Percentiles rank a stretch among this genome's conserved stretches.
Conservation (phyloP, 2,329 filamentous ascomycete species). For the Colletotrichum liaoningense region DNA sequence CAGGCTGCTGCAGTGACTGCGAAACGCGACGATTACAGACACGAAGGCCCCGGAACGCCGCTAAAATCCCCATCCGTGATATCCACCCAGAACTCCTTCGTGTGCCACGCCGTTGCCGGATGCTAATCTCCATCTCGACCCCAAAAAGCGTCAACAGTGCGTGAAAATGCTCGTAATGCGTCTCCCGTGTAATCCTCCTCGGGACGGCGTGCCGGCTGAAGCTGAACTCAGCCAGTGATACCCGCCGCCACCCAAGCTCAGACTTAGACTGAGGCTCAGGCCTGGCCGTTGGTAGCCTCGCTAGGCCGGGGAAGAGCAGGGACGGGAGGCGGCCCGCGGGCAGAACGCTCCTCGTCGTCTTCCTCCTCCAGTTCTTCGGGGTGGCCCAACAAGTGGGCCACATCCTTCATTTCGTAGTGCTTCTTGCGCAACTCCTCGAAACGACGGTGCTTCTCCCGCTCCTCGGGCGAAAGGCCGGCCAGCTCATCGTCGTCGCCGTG, state of each 20-base stretch:
- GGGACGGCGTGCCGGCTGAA: neutral
- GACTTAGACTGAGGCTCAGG: slow-evolving; percentile 3
- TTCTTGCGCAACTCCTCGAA: slow-evolving; percentile 94
- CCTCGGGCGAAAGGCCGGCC: slow-evolving; percentile 73
- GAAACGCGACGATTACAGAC: slow-evolving; percentile 23
- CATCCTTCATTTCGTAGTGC: slow-evolving; percentile 98
- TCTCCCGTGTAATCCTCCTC: slow-evolving; percentile 11
- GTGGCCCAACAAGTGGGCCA: slow-evolving; percentile 86
- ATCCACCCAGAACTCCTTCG: slow-evolving; percentile 36
- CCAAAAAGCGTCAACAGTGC: slow-evolving; percentile 27
- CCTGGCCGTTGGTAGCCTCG: slow-evolving; percentile 34
- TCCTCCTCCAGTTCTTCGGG: slow-evolving; percentile 74
- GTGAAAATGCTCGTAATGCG: slow-evolving; percentile 29
- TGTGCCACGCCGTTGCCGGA: slow-evolving; percentile 36
- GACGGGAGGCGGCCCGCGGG: slow-evolving; percentile 48
- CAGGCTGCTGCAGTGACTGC: slow-evolving; percentile 14
- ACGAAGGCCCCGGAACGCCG: slow-evolving; percentile 35
- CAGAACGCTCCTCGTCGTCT: slow-evolving; percentile 52
- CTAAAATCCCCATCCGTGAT: slow-evolving; percentile 32
- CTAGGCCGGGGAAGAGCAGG: slow-evolving; percentile 54
- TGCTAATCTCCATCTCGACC: slow-evolving; percentile 35
- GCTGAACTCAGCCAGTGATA: neutral
- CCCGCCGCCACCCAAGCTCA: neutral
- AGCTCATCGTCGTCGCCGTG: slow-evolving; percentile 67
- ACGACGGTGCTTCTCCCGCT: slow-evolving; percentile 88